Evolutionary conservation across 2,329 filamentous ascomycete genomes (phyloP).

Genomic region (Ophiocordyceps camponoti-floridani): DNA sequence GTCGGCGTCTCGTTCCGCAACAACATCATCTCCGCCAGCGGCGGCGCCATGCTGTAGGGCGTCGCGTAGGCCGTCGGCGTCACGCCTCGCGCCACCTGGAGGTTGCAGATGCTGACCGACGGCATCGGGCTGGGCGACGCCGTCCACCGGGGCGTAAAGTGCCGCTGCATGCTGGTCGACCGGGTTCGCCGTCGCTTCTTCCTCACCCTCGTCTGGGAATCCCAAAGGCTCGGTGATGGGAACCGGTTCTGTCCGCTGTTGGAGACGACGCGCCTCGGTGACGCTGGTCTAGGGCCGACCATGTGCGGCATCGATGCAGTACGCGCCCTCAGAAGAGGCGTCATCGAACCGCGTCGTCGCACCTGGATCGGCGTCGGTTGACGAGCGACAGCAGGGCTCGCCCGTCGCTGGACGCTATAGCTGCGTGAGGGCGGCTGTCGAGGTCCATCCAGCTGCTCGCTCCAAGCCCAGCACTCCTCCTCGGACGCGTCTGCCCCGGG

Average conservation of each 20-base stretch:
- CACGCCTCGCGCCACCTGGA: slow-evolving; percentile 12
- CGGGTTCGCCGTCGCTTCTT: slow-evolving; percentile 33
- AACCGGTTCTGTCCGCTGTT: slow-evolving; percentile 10
- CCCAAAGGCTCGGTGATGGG: slow-evolving; percentile 5
- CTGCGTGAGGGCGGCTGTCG: slow-evolving; percentile 8
- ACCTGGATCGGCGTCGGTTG: neutral
- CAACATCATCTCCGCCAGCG: slow-evolving; percentile 14
- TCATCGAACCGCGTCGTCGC: neutral
- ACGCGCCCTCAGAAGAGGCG: neutral
- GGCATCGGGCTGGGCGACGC: slow-evolving; percentile 26
- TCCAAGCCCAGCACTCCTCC: slow-evolving; percentile 51
- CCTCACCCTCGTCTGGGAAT: slow-evolving; percentile 10
- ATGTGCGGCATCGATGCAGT: neutral
- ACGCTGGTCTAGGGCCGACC: no score
- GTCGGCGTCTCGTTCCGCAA: neutral
- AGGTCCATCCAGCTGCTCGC: slow-evolving; percentile 42
- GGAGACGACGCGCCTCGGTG: slow-evolving; percentile 21
- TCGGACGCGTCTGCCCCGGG: slow-evolving; percentile 40
- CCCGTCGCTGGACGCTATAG: neutral
- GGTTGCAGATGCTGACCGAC: slow-evolving; percentile 13
- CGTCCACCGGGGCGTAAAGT: slow-evolving; percentile 38
- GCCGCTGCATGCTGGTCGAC: slow-evolving; percentile 35
- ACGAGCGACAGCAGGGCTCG: neutral
- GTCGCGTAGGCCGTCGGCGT: slow-evolving; percentile 60
- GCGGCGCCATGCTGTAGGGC: slow-evolving; percentile 46